Conservation (phyloP, 352 stramenopile species). For the Globisporangium middletonii region DNA sequence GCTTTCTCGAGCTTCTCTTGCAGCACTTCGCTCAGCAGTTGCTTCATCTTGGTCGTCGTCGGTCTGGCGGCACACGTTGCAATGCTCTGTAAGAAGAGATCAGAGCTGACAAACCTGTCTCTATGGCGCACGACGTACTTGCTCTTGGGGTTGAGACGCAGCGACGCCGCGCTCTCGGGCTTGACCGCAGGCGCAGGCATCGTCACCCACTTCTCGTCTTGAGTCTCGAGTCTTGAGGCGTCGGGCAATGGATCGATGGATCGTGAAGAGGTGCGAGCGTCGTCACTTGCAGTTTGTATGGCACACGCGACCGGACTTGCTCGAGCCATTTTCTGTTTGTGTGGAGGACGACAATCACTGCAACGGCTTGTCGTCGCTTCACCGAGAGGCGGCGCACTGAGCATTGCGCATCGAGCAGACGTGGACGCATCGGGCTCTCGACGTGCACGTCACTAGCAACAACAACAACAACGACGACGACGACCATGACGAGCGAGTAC, state of each 20-base stretch:
- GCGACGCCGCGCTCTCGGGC: slow-evolving; percentile 29
- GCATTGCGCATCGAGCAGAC: too few relatives aligned
- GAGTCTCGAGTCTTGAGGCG: background rate
- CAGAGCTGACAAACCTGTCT: background rate
- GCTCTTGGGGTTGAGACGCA: slow-evolving; percentile 57
- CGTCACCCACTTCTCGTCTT: background rate
- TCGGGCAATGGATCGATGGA: background rate
- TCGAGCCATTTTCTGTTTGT: background rate
- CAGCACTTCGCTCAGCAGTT: slow-evolving; percentile 59
- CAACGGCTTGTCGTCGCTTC: too few relatives aligned
- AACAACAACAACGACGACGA: too few relatives aligned
- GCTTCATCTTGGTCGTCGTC: slow-evolving; percentile 79
- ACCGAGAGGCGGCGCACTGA: too few relatives aligned
- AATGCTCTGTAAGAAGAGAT: background rate
- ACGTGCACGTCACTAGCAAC: too few relatives aligned
- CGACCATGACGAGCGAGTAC: too few relatives aligned
- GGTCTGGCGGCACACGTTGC: slow-evolving; percentile 21
- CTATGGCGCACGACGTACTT: slow-evolving; percentile 17
- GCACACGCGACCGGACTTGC: background rate
- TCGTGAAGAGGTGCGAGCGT: background rate
- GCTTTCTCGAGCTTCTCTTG: slow-evolving; percentile 59
- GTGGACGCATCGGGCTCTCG: too few relatives aligned
- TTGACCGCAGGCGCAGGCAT: slow-evolving; percentile 38
- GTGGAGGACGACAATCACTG: background rate
- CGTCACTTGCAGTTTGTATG: background rate